Base-by-base conservation (phyloP, 306 rosid species). In the Argentina anserina region DNA sequence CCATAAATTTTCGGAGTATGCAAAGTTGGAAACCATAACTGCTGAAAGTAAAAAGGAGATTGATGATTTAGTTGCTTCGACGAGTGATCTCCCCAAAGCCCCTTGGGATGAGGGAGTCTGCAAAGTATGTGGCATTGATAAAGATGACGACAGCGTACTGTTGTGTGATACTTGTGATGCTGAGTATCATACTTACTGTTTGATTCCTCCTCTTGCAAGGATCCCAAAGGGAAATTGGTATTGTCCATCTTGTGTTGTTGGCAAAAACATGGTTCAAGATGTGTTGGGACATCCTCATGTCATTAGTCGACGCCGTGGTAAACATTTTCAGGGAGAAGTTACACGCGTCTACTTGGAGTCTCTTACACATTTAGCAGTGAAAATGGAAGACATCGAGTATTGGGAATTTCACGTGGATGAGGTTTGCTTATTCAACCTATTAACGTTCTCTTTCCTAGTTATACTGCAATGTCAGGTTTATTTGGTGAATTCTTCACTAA, bases 51-150 rank as follows among this genome's bases (percentile, higher is more conserved):
- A 74, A 83, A 91, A 83, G 78, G 96, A 91, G 80, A 83, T 95
- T 42, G 83, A 81, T 41, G 78, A 70, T 71, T 81, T 95, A 42
- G 80, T 88, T 76, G 88, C 80, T 58, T 86, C 87, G 45, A 83
- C 76, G 20, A 88, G 68, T 79, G 97, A 83, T 76, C 83, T 90
- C 85, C 99, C 97, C 4, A 95, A 91, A 77, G 97, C 99, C 74
- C 99, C 99, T 65, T 95, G 99, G 99, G 99, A 95, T 74, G 99
- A 95, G 82, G 99, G 97, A 72, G 99, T 95, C 63, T 95, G 99
- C 83, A 95, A 92, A 95, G 97, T 95, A 72, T 95, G 99, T 78
- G 99, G 99, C 78, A 79, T 95, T 75, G 99, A 95, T 75, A 95
- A 87, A 90, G 97, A 95, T 75, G 99, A 95, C 79, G 99, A 95